Base-by-base conservation (phyloP, 345 rosid species). In the Salix caprea region DNA sequence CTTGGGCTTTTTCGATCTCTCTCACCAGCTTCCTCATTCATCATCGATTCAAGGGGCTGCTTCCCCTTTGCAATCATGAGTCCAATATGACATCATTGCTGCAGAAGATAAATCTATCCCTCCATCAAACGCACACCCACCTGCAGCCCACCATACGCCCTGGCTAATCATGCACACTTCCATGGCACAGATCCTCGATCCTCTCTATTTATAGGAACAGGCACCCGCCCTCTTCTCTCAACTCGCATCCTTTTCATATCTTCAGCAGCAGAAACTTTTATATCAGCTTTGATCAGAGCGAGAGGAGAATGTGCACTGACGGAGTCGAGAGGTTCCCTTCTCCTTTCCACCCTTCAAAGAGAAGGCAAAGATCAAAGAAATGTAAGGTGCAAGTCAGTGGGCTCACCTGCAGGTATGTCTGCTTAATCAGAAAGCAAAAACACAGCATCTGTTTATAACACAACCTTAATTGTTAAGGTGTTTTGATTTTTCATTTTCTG, bases 51-150 rank as follows among this genome's bases (percentile, higher is more conserved):
- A 69, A 26, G 48, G 75, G 76, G 79, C 75, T 82, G 81, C 83
- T 84, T 84, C 78, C 69, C 69, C 80, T 74, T 78, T 48, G 80
- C 81, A 82, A 86, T 81, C 72, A 80, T 82, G 80, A 81, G 80
- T 77, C 82, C 74, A 80, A 72, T 80, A 66, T n/a, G 58, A 82
- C 89, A 88, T 87, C 85, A 88, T 87, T 77, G 79, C 84, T 54
- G 76, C 64, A 52, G 61, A 86, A 77, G 81, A 76, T 68, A 76
- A 83, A 69, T 71, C 76, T 48, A 11, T 66, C 65, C 67, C 11
- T 67, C 78, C 67, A 72, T 14, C 72, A 32, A 65, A 73, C 72
- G 24, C 79, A 56, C 46, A 39, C 28, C 76, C 34, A 67, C 67
- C 64, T 52, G 42, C 37, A 73, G 19, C 54, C 30, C 74, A 77